Evolutionary conservation across 306 rosid species (phyloP).

Genomic region (Sechiopsis laciniata): DNA sequence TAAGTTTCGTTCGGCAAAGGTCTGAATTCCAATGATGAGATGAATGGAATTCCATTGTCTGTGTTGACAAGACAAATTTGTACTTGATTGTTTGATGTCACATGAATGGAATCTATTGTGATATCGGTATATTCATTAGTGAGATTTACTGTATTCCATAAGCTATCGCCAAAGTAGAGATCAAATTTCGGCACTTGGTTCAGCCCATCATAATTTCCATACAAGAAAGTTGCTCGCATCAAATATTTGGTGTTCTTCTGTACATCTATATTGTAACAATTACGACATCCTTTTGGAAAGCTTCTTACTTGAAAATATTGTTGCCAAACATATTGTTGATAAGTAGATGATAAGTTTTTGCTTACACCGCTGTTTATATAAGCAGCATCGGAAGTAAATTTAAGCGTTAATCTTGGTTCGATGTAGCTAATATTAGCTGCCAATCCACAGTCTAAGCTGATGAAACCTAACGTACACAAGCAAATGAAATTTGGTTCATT

Average conservation of each 20-base stretch:
- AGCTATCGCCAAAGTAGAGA: conserved; percentile 16
- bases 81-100: conserved; percentile 28
- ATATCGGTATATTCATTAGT: not conserved
- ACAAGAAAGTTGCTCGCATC: conserved; percentile 33
- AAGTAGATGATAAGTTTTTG: not conserved
- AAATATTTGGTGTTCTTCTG: conserved; percentile 16
- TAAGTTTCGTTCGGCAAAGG: conserved; percentile 30
- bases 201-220: conserved; percentile 38
- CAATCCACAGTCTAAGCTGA: conserved; percentile 21
- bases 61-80: conserved; percentile 40
- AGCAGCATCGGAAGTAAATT: conserved; percentile 6
- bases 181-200: conserved; percentile 17
- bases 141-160: not conserved
- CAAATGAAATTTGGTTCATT: too few species aligned
- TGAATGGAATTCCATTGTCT: conserved; percentile 44
- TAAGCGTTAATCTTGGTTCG: not conserved
- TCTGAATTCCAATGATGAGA: conserved; percentile 47
- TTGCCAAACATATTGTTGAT: not conserved
- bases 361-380: conserved; percentile 15
- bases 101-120: conserved; percentile 34
- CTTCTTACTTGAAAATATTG: conserved; percentile 22
- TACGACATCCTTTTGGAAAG: conserved; percentile 32
- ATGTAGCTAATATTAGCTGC: conserved; percentile 13
- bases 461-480: not conserved
- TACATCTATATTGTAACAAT: conserved; percentile 33